Evolutionary conservation across 352 stramenopile species (phyloP).

Genomic region (Pythium phragmiticola): DNA sequence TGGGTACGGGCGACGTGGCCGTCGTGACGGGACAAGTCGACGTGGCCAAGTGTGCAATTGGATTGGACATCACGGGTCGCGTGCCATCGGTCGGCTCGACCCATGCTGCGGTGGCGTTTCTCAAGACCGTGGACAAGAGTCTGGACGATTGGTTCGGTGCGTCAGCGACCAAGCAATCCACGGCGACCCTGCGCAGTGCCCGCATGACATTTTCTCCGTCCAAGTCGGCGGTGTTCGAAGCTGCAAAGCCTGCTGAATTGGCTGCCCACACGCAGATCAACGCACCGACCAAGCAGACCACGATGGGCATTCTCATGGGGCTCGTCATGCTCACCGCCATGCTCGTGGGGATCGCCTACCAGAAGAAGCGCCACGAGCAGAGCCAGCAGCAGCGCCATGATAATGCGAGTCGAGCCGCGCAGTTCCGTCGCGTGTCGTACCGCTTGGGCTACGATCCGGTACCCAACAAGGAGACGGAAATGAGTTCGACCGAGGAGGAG

Average conservation of each 20-base stretch:
- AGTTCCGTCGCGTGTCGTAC: constrained; percentile 75
- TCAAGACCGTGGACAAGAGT: constrained; percentile 44
- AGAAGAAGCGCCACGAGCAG: constrained; percentile 65
- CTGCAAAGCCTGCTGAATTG: background rate
- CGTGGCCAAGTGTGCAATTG: constrained; percentile 22
- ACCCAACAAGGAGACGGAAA: background rate
- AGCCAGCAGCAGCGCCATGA: constrained; percentile 48
- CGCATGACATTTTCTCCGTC: constrained; percentile 30
- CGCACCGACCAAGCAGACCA: constrained; percentile 54
- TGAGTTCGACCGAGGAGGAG: constrained; percentile 35
- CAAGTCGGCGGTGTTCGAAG: constrained; percentile 3
- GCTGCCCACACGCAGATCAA: constrained; percentile 30
- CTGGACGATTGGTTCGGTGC: constrained; percentile 36
- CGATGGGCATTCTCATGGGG: constrained; percentile 54
- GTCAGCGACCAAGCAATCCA: constrained; percentile 18
- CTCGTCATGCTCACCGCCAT: constrained; percentile 57
- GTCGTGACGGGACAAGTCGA: constrained; percentile 15
- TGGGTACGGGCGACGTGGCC: constrained; percentile 4
- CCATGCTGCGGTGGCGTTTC: constrained; percentile 33
- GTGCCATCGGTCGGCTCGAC: constrained; percentile 13
- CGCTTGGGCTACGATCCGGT: constrained; percentile 54
- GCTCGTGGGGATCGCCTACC: constrained; percentile 53
- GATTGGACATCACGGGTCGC: constrained; percentile 21
- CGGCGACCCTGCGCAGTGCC: constrained; percentile 35
- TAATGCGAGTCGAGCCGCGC: constrained; percentile 57